phyloP scores from a whole-genome alignment of 495 filamentous ascomycete genomes.

The Aspergillus cavernicola region DNA sequence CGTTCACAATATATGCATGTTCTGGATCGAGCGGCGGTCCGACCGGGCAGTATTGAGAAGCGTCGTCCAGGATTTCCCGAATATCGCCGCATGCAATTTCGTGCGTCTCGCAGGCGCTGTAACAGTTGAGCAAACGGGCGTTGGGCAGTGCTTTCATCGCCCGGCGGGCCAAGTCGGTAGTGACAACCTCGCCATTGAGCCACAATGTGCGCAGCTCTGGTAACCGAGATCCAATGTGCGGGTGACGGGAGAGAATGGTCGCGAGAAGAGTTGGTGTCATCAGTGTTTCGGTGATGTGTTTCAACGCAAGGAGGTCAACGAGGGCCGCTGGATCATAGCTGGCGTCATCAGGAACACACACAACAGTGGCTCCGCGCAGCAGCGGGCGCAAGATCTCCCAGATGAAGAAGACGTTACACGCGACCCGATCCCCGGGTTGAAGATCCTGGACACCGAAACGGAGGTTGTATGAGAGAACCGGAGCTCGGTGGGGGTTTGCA shows the following conservation, averaged over 20 bases:
- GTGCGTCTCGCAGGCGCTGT: slow-evolving; percentile 69
- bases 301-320: slow-evolving; percentile 57
- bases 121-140: slow-evolving; percentile 63
- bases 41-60: slow-evolving; percentile 56
- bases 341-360: slow-evolving; percentile 61
- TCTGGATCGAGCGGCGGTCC: slow-evolving; percentile 56
- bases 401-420: slow-evolving; percentile 72
- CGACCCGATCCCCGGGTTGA: slow-evolving; percentile 60
- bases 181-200: slow-evolving; percentile 71
- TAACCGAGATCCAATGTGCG: slow-evolving; percentile 52
- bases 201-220: slow-evolving; percentile 59
- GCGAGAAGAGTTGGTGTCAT: slow-evolving; percentile 72
- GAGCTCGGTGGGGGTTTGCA: slow-evolving; percentile 61
- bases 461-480: slow-evolving; percentile 62
- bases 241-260: slow-evolving; percentile 57
- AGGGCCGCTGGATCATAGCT: slow-evolving; percentile 66
- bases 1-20: slow-evolving; percentile 59
- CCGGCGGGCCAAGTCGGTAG: slow-evolving; percentile 60
- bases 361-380: slow-evolving; percentile 63
- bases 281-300: slow-evolving; percentile 61
- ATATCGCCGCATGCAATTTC: slow-evolving; percentile 71
- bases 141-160: slow-evolving; percentile 58
- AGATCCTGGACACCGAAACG: slow-evolving; percentile 60
- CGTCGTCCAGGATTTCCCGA: slow-evolving; percentile 52
- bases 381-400: slow-evolving; percentile 71